Evolutionary conservation across 176 grass and related monocot genomes (phyloP).

Genomic region (Areca catechu): DNA sequence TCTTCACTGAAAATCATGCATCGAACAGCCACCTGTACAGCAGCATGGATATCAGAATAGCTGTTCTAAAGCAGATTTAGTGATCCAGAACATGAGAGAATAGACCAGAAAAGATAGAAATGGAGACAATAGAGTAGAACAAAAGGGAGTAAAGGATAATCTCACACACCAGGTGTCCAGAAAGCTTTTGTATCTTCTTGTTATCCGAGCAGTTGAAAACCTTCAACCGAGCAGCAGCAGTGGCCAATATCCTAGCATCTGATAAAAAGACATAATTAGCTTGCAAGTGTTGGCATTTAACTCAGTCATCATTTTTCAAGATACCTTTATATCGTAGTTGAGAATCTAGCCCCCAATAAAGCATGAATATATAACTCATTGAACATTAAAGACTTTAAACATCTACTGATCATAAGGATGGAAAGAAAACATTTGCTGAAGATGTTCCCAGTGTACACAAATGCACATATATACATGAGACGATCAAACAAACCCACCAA

Average conservation of each 20-base stretch:
- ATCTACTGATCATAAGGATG: too few species aligned
- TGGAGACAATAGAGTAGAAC: slow-evolving; percentile 17
- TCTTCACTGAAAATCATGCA: slow-evolving; percentile 77
- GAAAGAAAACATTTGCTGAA: too few species aligned
- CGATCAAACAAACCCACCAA: too few species aligned
- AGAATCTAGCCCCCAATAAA: too few species aligned
- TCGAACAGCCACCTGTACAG: slow-evolving; percentile 58
- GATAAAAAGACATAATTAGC: not conserved
- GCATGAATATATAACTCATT: too few species aligned
- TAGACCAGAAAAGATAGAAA: not conserved
- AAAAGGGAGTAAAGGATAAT: not conserved
- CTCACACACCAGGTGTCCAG: slow-evolving; percentile 70
- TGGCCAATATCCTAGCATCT: slow-evolving; percentile 86
- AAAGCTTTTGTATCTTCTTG: slow-evolving; percentile 89
- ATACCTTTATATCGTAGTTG: too few species aligned
- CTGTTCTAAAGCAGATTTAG: not conserved
- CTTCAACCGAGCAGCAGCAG: slow-evolving; percentile 83
- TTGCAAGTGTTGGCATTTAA: too few species aligned
- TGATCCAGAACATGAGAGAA: not conserved
- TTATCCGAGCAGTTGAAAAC: slow-evolving; percentile 61
- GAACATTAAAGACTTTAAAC: too few species aligned
- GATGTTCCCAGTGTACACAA: too few species aligned
- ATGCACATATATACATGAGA: too few species aligned
- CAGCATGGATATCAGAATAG: slow-evolving; percentile 7
- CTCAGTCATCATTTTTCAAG: not conserved